Base-by-base conservation (phyloP, 164 flowering plant species). In the Vitis amurensis region DNA sequence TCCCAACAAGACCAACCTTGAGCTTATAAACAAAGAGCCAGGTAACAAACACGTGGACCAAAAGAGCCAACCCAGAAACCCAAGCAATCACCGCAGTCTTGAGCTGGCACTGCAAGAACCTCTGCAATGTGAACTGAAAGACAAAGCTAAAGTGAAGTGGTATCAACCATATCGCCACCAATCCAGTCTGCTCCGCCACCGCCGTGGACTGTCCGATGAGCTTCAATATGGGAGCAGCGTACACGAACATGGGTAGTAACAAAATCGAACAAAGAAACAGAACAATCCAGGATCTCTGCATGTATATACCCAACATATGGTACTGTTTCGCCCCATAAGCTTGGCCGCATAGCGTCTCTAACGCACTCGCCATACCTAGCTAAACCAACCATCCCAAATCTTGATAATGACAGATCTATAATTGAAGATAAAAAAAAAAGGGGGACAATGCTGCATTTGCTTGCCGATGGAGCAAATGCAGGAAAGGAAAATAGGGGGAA, bases 311-410 rank as follows among this genome's bases (percentile, higher is more conserved):
- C 56, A 86, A 44, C 88, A 86, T 83, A 68, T 79, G 72, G 71
- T 79, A 72, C 63, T 77, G 75, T 50, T 77, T 79, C 2, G 86
- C 88, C 8, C 90, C 90, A 52, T 30, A 84, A 4, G 90, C 88
- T 71, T 86, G 90, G 47, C 90, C 88, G 30, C 90, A 83, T 2
- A 86, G 71, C 1, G 88, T 86, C 59, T 84, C 90, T 4, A 84
- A 68, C 7, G 88, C 88, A 65, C 90, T 86, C 2, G 85, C 85
- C 90, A 86, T 84, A 0, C 90, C 90, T n/a, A 86, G 57, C 90
- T 86, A 66, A 19, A 44, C 44, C 13, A 12, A 49, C 14, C 57
- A 58, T n/a, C 48, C 15, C 3, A 57, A 55, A 50, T 13, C 31
- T 30, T 16, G 27, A 37, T 61, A 37, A 3, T 6, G 44, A 37